Base-by-base conservation (phyloP, 31 red algal species). In the Porphyra umbilicalis region DNA sequence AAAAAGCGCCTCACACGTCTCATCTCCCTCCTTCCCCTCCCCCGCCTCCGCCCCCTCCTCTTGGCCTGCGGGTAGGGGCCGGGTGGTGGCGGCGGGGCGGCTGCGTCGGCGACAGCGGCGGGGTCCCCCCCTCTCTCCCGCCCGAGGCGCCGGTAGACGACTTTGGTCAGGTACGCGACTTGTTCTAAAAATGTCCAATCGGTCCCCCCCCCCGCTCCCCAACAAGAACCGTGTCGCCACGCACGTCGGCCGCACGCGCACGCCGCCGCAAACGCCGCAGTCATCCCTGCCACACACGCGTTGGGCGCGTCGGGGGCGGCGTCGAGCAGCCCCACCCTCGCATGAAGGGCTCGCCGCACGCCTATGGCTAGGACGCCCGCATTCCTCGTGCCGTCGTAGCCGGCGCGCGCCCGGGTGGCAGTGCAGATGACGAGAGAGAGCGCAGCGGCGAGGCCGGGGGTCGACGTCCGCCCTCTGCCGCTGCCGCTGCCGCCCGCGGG, bases 141-240 rank as follows among this genome's bases (percentile, higher is more conserved):
- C n/a, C n/a, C n/a, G n/a, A n/a, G n/a, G n/a, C n/a, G n/a, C n/a
- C n/a, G n/a, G n/a, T n/a, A n/a, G n/a, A n/a, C n/a, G n/a, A n/a
- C n/a, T n/a, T n/a, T n/a, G n/a, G n/a, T n/a, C n/a, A n/a, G n/a
- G 71, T 83, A 88, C 10, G 90, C 90, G 32, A 85, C 87, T 79
- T 96, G 94, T 77, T 96, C 90, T 34, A 96, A 88, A 57, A 90
- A 92, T 14, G 87, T 94, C 33, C 87, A 90, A 75, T 90, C 87
- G 33, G 83, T 77, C 0, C 80, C 78, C 9, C 39, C 79, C 18
- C 38, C 11, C 20, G 14, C 20, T 71, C 20, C 46, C 11, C 46
- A 71, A 11, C 14, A 0, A 88, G 79, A 20, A 90, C 31, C 30
- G 84, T 88, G 80, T 94, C 92, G 8, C 89, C 82, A 31, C 81